Percentiles rank a stretch among this genome's conserved stretches.
Conservation (phyloP, 768 basidiomycete genomes). For the Mrakia hoshinonis region DNA sequence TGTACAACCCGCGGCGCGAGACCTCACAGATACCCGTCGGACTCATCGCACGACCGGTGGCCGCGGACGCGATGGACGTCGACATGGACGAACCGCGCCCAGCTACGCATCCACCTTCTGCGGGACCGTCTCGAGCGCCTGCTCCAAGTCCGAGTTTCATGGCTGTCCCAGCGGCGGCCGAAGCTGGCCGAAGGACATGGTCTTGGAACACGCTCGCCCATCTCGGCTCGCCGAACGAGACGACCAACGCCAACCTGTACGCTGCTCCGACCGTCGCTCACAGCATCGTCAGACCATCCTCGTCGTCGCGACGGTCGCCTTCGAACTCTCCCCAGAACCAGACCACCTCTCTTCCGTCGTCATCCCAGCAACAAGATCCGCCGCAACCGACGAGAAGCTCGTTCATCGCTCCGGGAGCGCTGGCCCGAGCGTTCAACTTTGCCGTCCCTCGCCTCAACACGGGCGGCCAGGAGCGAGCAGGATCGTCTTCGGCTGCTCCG, state of each 20-base stretch:
- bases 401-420: neutral
- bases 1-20: neutral
- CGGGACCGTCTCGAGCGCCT: neutral
- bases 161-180: neutral
- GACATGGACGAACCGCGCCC: neutral
- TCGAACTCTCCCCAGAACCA: neutral
- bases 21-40: neutral
- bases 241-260: too few relatives aligned
- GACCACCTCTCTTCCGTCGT: neutral
- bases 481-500: neutral
- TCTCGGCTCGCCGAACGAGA: too few relatives aligned
- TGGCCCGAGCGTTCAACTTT: conserved; percentile 18
- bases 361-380: neutral
- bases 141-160: neutral
- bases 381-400: neutral
- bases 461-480: neutral
- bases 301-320: neutral
- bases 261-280: too few relatives aligned
- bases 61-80: conserved; percentile 20
- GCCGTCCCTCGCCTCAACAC: conserved; percentile 12
- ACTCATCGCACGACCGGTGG: neutral
- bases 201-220: too few relatives aligned
- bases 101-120: neutral
- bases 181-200: too few relatives aligned
- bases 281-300: too few relatives aligned